Conservation (phyloP, 805 yeast genomes). For the Candida ascalaphidarum region DNA sequence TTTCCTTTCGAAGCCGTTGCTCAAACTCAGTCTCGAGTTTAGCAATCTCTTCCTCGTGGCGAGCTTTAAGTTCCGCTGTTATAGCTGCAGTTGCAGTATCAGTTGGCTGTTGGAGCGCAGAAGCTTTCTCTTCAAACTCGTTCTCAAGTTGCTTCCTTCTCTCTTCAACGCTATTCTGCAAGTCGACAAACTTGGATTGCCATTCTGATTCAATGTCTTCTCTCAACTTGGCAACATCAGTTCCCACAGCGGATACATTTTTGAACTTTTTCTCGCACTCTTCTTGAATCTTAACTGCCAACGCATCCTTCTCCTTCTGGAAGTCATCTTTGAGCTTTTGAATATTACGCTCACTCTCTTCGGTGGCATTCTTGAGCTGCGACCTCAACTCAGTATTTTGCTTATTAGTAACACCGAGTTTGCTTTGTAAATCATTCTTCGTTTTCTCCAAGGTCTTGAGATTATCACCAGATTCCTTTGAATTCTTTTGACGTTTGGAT, state of each 20-base stretch:
- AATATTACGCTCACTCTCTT: too few relatives aligned
- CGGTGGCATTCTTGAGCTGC: too few relatives aligned
- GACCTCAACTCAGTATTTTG: too few relatives aligned
- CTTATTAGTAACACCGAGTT: too few relatives aligned
- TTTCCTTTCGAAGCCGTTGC: conserved; percentile 5
- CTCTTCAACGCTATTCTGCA: conserved; percentile 9
- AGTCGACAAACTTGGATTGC: conserved; percentile 9
- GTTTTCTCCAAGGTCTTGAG: too few relatives aligned
- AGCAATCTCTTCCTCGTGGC: conserved; percentile 8
- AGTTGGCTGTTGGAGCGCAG: conserved; percentile 1
- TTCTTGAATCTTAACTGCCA: conserved; percentile 9
- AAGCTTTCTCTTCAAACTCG: conserved; percentile 18
- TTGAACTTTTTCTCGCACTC: conserved; percentile 14
- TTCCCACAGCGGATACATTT: conserved; percentile 25
- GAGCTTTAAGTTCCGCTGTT: conserved; percentile 8
- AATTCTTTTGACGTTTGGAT: too few relatives aligned
- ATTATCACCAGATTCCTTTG: too few relatives aligned
- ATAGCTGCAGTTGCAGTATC: conserved; percentile 2
- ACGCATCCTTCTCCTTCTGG: conserved; percentile 7
- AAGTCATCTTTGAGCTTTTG: conserved; percentile 3
- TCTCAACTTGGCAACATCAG: conserved; percentile 6
- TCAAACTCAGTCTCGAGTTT: conserved; percentile 14
- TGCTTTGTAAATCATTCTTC: too few relatives aligned
- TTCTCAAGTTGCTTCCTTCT: conserved; percentile 28
- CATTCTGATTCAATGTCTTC: conserved; percentile 17